Conservation (phyloP, 176 grass and related monocot species). For the Cymbopogon citratus region DNA sequence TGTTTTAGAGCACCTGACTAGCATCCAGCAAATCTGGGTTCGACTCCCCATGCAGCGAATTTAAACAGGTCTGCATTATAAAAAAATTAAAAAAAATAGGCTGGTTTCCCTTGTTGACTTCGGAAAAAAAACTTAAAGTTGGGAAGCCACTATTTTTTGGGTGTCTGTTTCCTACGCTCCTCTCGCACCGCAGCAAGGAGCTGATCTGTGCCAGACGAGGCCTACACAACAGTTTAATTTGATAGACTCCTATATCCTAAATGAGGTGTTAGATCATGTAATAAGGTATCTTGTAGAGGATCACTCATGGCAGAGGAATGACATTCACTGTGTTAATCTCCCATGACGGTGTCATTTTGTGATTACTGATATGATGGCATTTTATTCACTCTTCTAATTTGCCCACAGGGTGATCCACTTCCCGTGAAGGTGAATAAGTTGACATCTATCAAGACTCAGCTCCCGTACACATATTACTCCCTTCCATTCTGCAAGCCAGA, state of each 20-base stretch:
- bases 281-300: neutral
- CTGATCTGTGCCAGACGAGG: neutral
- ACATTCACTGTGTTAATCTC: neutral
- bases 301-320: neutral
- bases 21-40: too few species aligned
- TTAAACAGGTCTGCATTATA: too few species aligned
- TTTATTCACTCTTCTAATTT: neutral
- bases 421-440: conserved; percentile 63
- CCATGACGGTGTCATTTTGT: neutral
- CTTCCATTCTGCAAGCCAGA: conserved; percentile 57
- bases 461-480: conserved; percentile 57
- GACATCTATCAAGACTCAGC: conserved; percentile 55
- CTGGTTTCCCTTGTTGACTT: too few species aligned
- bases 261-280: neutral
- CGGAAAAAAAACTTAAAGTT: too few species aligned
- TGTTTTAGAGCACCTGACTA: too few species aligned
- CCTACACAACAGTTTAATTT: neutral
- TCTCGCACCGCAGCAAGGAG: neutral
- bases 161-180: too few species aligned
- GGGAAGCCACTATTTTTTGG: too few species aligned
- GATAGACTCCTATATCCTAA: neutral
- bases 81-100: too few species aligned
- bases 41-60: too few species aligned
- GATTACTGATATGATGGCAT: neutral
- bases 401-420: conserved; percentile 32